These are phyloP conservation scores for Backusella macrospora DNA, from an alignment of 192 early-diverging fungal species.

Conservation along the genomic window DNA sequence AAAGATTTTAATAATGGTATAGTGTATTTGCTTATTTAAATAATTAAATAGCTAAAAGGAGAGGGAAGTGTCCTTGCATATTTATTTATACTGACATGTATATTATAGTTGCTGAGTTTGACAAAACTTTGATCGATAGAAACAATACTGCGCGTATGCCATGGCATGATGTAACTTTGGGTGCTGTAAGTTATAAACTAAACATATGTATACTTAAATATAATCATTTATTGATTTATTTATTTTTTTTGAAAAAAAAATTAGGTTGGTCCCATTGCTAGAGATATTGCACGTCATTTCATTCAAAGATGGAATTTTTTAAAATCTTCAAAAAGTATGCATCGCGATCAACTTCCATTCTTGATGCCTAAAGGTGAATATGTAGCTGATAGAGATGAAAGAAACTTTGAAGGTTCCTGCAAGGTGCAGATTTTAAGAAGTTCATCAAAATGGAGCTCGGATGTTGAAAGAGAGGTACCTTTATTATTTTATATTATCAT, in stretches of 20 bases:
- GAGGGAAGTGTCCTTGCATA: too few species aligned
- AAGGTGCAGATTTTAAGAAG: slow-evolving; percentile 70
- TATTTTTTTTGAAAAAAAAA: neutral
- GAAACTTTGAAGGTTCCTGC: slow-evolving; percentile 60
- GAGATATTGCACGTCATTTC: slow-evolving; percentile 85
- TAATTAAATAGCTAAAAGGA: too few species aligned
- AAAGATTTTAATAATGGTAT: slow-evolving; percentile 71
- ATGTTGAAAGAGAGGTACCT: slow-evolving; percentile 50
- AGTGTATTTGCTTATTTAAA: neutral
- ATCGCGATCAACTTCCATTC: slow-evolving; percentile 60
- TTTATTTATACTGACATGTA: neutral
- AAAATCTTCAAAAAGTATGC: slow-evolving; percentile 67
- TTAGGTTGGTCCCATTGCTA: slow-evolving; percentile 68
- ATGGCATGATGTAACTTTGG: slow-evolving; percentile 87
- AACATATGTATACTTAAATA: neutral
- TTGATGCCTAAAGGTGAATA: slow-evolving; percentile 77
- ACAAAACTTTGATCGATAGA: slow-evolving; percentile 44
- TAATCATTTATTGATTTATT: neutral
- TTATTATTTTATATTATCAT: neutral
- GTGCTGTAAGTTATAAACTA: slow-evolving; percentile 48
- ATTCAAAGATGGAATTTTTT: slow-evolving; percentile 91
- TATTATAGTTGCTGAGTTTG: slow-evolving; percentile 29
- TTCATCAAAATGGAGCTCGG: slow-evolving; percentile 69
- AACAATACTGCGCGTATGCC: slow-evolving; percentile 70
- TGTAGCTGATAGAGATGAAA: slow-evolving; percentile 58